A percentile compares a stretch with the other conserved stretches of the same genome.
phyloP scores from a whole-genome alignment of 2,329 filamentous ascomycete species.

The Paecilomyces dactylethromorphus region DNA sequence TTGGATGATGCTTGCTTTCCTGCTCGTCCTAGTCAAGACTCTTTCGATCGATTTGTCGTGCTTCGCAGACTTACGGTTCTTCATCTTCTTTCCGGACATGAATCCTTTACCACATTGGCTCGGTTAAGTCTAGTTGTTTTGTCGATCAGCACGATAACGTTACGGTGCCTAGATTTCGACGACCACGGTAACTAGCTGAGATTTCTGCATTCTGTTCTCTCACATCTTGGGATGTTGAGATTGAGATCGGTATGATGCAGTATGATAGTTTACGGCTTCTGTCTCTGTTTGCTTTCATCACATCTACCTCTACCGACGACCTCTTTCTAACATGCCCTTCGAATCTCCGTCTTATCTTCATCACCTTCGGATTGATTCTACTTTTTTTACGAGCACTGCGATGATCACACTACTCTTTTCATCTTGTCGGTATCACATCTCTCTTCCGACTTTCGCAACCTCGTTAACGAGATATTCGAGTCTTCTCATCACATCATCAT shows the following conservation, averaged over 20 bases:
- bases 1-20: background rate
- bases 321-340: background rate
- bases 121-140: background rate
- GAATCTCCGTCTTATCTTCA: background rate
- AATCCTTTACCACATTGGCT: background rate
- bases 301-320: background rate
- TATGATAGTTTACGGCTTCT: background rate
- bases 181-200: too few species aligned
- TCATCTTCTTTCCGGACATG: background rate
- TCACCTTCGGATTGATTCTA: background rate
- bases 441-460: background rate
- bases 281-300: background rate
- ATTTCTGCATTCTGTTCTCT: too few species aligned
- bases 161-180: background rate
- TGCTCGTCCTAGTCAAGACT: background rate
- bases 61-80: background rate
- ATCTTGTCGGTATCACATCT: background rate
- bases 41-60: background rate
- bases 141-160: background rate
- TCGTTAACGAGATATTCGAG: background rate
- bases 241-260: background rate
- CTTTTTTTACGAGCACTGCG: background rate
- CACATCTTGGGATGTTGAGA: too few species aligned
- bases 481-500: background rate
- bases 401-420: background rate